Evolutionary conservation across 2,329 filamentous ascomycete species (phyloP), one percentile per base, ranked within the genome.

Genomic region (Ophiocordyceps robertsii): DNA sequence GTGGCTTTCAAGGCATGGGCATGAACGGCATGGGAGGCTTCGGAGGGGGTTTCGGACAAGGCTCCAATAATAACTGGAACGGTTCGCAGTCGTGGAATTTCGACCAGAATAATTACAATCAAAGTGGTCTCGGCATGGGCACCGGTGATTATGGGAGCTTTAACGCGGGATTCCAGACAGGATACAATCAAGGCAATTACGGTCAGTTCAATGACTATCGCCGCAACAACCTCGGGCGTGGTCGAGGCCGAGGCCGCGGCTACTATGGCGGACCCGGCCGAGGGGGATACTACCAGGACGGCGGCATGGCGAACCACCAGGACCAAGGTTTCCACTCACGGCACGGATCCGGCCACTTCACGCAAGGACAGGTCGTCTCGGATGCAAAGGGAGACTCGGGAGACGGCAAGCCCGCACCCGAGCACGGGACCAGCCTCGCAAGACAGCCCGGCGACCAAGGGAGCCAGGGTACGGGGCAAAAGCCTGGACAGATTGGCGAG

Each of bases 71-170:
- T 76, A 81, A 80, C 71, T 86, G 82, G 81, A 84, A 82, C 72
- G 74, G 74, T 71, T 81, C 82, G 68, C 80, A 84, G 69, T 78
- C 80, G 73, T 87, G 82, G 82, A 84, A 81, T 80, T 77, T 78
- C 73, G 77, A 78, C 73, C 81, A 83, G 82, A 82, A 85, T 85
- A 87, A 85, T 82, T 86, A 78, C 80, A 88, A 79, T 80, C 70
- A 82, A 83, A 86, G 78, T 84, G 79, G 78, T 76, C 75, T 77
- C 74, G 78, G 79, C 73, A 84, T 84, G 76, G 80, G 78, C 67
- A 73, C 73, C 72, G 79, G 80, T 84, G 82, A 85, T 69, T 86
- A 76, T 78, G 82, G 81, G 69, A 74, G 75, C 69, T 80, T 81
- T 77, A 82, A 83, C 72, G 72, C 78, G 72, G 80, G 80, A 69